phyloP scores from a whole-genome alignment of 2,329 filamentous ascomycete species.

The Cyphellophora europaea region DNA sequence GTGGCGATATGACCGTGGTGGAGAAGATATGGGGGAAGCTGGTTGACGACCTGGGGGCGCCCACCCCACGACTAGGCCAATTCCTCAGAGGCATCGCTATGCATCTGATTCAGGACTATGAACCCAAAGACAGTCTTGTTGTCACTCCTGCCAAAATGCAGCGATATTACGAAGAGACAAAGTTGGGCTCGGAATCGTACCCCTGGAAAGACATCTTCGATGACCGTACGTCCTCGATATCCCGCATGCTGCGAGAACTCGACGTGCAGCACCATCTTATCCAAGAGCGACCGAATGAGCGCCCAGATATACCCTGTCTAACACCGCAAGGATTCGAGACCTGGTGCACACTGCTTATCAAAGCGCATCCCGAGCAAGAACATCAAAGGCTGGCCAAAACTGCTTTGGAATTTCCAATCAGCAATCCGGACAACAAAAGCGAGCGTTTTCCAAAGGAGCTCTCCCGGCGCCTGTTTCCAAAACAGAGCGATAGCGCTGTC shows the following conservation, averaged over 20 bases:
- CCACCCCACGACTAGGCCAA: constrained; percentile 59
- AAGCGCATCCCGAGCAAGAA: constrained; percentile 68
- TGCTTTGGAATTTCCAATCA: constrained; percentile 62
- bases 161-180: constrained; percentile 61
- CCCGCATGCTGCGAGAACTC: constrained; percentile 47
- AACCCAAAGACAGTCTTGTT: constrained; percentile 59
- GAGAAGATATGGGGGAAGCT: constrained; percentile 70
- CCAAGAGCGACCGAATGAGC: constrained; percentile 41
- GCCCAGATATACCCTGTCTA: constrained; percentile 53
- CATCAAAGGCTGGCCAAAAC: constrained; percentile 60
- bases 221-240: constrained; percentile 43
- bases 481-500: constrained; percentile 44
- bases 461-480: constrained; percentile 62
- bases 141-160: constrained; percentile 68
- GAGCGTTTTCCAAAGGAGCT: constrained; percentile 74
- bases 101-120: constrained; percentile 63
- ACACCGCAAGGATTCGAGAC: constrained; percentile 59
- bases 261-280: constrained; percentile 56
- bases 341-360: constrained; percentile 66
- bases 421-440: constrained; percentile 52
- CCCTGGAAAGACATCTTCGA: constrained; percentile 58
- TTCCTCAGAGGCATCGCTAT: constrained; percentile 65
- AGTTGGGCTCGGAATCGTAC: constrained; percentile 55
- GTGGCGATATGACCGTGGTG: constrained; percentile 46
- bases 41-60: constrained; percentile 58